A percentile compares a stretch with the other conserved stretches of the same genome.
Conservation (phyloP, 768 basidiomycete species). For the Pleurotus djamor region DNA sequence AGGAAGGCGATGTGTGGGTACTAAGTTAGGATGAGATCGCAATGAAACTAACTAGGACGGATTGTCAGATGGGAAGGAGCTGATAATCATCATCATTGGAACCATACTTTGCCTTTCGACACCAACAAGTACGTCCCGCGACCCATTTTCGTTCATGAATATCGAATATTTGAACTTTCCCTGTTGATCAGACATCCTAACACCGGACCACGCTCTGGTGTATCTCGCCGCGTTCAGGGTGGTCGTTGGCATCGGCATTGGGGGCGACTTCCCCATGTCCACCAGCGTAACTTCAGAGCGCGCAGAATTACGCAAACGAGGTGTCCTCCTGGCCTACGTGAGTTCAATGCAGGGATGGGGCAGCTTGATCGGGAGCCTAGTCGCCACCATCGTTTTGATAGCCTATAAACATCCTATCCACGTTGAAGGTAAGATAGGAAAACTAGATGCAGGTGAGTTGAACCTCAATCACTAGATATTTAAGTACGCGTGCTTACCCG, state of each 20-base stretch:
- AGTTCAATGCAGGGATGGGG: constrained; percentile 83
- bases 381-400: constrained; percentile 62
- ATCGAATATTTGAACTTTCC: background rate
- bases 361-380: constrained; percentile 57
- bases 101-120: constrained; percentile 69
- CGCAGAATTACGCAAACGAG: constrained; percentile 60
- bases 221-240: constrained; percentile 70
- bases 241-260: constrained; percentile 74
- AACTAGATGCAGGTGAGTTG: constrained; percentile 65
- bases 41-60: background rate
- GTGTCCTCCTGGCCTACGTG: constrained; percentile 71
- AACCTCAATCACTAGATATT: background rate
- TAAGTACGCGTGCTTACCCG: constrained; percentile 1
- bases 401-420: constrained; percentile 67
- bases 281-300: constrained; percentile 69
- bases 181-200: constrained; percentile 22
- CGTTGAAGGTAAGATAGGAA: constrained; percentile 49
- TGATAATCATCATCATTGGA: constrained; percentile 77
- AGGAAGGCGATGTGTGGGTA: constrained; percentile 62
- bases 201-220: constrained; percentile 50
- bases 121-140: constrained; percentile 46
- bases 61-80: constrained; percentile 64
- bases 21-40: background rate
- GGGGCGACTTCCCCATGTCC: constrained; percentile 80
- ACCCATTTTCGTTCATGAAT: no score